phyloP scores from a whole-genome alignment of 2,329 filamentous ascomycete genomes.

The Zymoseptoria brevis region DNA sequence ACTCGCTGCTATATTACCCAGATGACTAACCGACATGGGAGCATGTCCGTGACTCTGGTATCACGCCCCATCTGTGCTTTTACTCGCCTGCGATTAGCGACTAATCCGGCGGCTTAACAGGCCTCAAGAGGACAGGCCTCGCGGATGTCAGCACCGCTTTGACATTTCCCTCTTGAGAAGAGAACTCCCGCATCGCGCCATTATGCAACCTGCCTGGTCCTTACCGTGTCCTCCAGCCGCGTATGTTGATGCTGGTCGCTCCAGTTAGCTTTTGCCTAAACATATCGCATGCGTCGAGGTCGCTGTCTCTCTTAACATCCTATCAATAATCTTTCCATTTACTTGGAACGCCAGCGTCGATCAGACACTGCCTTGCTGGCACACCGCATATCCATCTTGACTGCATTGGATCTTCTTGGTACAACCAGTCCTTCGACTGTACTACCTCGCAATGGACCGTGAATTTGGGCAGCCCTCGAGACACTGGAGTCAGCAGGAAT shows the following conservation, averaged over 20 bases:
- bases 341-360: not conserved
- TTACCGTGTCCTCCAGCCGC: not conserved
- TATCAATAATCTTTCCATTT: not conserved
- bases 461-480: not conserved
- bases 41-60: not conserved
- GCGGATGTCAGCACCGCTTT: not conserved
- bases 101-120: not conserved
- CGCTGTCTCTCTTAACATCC: not conserved
- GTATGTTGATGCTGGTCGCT: not conserved
- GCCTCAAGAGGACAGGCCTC: not conserved
- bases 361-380: not conserved
- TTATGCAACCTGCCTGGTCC: not conserved
- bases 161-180: not conserved
- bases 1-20: not conserved
- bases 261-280: not conserved
- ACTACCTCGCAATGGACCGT: not conserved
- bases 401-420: not conserved
- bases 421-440: not conserved
- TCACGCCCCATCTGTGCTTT: not conserved
- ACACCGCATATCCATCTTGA: not conserved
- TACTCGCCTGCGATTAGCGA: not conserved
- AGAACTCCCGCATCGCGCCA: not conserved
- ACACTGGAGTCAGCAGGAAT: not conserved
- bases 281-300: not conserved
- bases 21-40: not conserved